Conservation (phyloP, 768 basidiomycete species). For the Tephrocybe sp. region DNA sequence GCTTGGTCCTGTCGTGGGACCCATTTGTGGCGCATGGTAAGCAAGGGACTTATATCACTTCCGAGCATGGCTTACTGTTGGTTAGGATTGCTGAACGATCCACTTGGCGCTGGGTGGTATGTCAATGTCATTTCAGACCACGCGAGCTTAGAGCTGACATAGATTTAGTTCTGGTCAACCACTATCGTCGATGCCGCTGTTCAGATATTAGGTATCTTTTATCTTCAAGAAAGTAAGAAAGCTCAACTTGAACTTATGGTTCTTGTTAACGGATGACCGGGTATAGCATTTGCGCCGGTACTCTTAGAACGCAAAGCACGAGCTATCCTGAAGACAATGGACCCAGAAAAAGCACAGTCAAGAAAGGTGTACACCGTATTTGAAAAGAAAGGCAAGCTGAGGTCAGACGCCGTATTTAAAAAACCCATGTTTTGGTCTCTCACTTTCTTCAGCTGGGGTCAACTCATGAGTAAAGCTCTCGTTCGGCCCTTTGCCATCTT, state of each 20-base stretch:
- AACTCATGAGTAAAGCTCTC: constrained; percentile 50
- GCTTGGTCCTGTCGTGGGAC: constrained; percentile 63
- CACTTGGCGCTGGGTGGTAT: constrained; percentile 72
- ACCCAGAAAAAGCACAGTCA: constrained; percentile 40
- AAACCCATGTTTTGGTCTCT: not conserved
- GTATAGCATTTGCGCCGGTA: constrained; percentile 41
- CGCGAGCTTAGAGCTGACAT: not conserved
- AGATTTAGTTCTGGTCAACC: constrained; percentile 60
- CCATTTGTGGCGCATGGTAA: constrained; percentile 59
- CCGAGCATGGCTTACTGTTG: no score
- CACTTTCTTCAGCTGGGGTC: constrained; percentile 41
- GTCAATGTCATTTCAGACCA: constrained; percentile 17
- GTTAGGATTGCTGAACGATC: constrained; percentile 53
- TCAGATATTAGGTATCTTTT: constrained; percentile 54
- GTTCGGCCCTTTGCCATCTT: constrained; percentile 70
- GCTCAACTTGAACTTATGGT: not conserved
- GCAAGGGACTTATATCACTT: constrained; percentile 7
- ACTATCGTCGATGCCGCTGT: constrained; percentile 52
- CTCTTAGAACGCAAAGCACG: constrained; percentile 51
- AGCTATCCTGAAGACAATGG: constrained; percentile 39
- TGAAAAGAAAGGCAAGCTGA: constrained; percentile 37
- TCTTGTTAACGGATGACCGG: not conserved
- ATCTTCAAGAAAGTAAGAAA: constrained; percentile 58
- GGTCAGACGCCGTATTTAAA: constrained; percentile 31
- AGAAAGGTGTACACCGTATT: constrained; percentile 46